Evolutionary conservation across 768 basidiomycete genomes (phyloP).

Genomic region (Trametes cinnabarina): DNA sequence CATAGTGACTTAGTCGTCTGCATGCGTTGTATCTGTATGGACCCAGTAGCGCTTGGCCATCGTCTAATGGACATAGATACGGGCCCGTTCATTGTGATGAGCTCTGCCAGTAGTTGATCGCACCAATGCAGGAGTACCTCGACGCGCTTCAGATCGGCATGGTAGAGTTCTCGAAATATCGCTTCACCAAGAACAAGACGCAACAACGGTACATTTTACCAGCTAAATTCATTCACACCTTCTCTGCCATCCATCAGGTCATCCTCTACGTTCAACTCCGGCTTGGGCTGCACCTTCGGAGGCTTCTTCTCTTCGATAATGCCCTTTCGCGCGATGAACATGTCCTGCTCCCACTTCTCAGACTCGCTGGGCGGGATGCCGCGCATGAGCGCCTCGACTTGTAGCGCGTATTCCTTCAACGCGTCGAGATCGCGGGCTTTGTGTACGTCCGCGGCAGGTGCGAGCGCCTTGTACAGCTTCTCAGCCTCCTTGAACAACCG

Average conservation of each 20-base stretch:
- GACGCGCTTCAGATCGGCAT: no score
- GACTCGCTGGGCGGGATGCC: not conserved
- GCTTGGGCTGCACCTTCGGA: constrained; percentile 11
- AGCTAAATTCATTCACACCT: no score
- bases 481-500: constrained; percentile 3
- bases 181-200: not conserved
- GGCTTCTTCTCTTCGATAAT: constrained; percentile 19
- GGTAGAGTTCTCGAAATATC: no score
- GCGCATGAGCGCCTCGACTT: constrained; percentile 16
- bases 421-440: constrained; percentile 9
- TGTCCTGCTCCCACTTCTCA: constrained; percentile 14
- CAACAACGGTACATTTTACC: not conserved
- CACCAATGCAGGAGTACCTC: no score
- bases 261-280: constrained; percentile 4
- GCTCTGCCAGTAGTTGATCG: no score
- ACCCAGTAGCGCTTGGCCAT: not conserved
- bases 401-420: constrained; percentile 11
- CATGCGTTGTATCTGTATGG: not conserved
- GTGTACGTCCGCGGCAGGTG: constrained; percentile 18
- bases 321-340: constrained; percentile 20
- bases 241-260: not conserved
- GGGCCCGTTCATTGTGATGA: no score
- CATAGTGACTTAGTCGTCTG: not conserved
- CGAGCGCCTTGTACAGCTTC: constrained; percentile 20
- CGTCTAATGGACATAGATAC: not conserved